Conservation (phyloP, 2,329 filamentous ascomycete species). For the Pseudocercospora fijiensis region DNA sequence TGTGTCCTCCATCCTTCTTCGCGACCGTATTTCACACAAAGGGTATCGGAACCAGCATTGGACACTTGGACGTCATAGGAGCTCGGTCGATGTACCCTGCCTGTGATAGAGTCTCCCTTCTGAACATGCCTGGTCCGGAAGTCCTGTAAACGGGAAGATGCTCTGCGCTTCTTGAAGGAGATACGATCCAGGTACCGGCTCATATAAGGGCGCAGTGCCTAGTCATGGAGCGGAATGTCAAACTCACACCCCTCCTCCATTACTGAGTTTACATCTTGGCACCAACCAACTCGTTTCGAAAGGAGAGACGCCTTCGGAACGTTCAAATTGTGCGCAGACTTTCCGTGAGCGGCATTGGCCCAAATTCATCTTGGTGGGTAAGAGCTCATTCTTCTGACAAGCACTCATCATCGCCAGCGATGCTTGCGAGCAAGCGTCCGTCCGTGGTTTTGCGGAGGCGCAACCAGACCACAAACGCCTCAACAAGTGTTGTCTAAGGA, state of each 20-base stretch:
- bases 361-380: not conserved
- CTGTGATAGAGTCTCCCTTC: not conserved
- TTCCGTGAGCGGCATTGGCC: too few relatives aligned
- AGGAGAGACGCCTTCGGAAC: not conserved
- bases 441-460: conserved; percentile 13
- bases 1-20: too few relatives aligned
- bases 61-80: too few relatives aligned
- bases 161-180: not conserved
- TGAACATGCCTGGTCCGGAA: not conserved
- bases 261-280: too few relatives aligned
- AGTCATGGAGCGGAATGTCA: not conserved
- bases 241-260: not conserved
- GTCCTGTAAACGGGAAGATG: not conserved
- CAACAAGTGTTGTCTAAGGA: not conserved
- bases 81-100: not conserved
- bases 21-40: not conserved
- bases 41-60: not conserved
- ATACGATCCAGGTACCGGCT: not conserved
- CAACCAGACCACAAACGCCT: conserved; percentile 15
- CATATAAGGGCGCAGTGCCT: not conserved
- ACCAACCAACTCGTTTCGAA: not conserved
- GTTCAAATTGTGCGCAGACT: not conserved
- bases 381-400: not conserved
- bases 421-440: not conserved
- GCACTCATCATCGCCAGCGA: not conserved